Base-by-base conservation (phyloP, 169 alveolate genomes). In the Babesia sp. region DNA sequence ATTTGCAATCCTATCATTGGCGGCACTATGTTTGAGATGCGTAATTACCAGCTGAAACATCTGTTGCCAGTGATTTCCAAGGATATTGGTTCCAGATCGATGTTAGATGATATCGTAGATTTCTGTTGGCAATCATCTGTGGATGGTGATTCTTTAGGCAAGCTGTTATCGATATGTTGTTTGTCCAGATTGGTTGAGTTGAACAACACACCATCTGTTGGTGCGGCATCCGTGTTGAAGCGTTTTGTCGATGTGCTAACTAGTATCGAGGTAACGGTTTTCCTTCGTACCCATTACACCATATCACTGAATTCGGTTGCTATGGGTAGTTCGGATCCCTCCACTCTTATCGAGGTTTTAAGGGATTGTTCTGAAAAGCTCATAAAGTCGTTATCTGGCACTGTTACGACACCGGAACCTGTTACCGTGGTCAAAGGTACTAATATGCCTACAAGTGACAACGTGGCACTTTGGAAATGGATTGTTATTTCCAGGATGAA, bases 101-200 rank as follows among this genome's bases (percentile, higher is more conserved):
- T 56, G 8, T 3, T 42, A 1, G 70, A 56, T 3, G 79, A 56
- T n/a, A 6, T 56, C 24, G 59, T 69, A 18, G 66, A 45, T 3
- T 72, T 72, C 2, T 72, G 58, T 26, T 72, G 83, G 83, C 48
- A 60, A 20, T 44, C 58, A 16, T 60, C 50, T 2, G 29, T 6
- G 1, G 69, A 72, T 1, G 72, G 83, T 22, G 73, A 61, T 51
- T 55, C 56, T 3, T 6, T 72, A 44, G 75, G 59, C 34, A 58
- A 61, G 24, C 64, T 72, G 2, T 42, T 60, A 1, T 28, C 83
- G 6, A 12, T 72, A 16, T 2, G 22, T 5, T 60, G 72, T 34
- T 24, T 72, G 74, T 16, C 69, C 53, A 58, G 50, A 29, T 3
- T 57, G 22, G 76, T 72, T 4, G 63, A 51, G 18, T 4, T 37